A percentile compares a stretch with the other conserved stretches of the same genome.
phyloP scores from a whole-genome alignment of 2,329 filamentous ascomycete genomes.

The Aquanectria penicillioides region DNA sequence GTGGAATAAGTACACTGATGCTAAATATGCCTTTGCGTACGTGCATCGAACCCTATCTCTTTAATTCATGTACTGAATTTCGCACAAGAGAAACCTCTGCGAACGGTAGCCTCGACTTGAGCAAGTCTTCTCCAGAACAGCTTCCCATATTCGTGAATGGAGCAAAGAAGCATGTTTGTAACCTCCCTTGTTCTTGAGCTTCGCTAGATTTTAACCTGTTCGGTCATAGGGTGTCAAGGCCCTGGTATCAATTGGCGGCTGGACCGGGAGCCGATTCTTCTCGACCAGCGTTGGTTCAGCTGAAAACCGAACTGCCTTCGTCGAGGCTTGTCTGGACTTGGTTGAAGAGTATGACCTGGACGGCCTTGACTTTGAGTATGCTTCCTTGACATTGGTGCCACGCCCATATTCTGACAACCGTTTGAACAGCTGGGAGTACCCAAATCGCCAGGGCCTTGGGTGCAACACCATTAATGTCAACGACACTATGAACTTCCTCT shows the following conservation, averaged over 20 bases:
- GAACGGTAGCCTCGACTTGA: conserved; percentile 29
- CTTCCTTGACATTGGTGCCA: not conserved
- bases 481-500: conserved; percentile 32
- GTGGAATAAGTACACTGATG: conserved; percentile 36
- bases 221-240: conserved; percentile 28
- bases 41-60: not conserved
- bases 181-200: fast-evolving
- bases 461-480: conserved; percentile 34
- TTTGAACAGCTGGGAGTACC: conserved; percentile 32
- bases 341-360: conserved; percentile 27
- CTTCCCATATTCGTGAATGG: conserved; percentile 24
- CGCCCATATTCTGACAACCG: not conserved
- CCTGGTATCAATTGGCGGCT: conserved; percentile 31
- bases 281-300: conserved; percentile 27
- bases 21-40: conserved; percentile 36
- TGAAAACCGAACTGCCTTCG: conserved; percentile 33
- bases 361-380: conserved; percentile 35
- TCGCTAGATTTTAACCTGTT: not conserved
- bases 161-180: conserved; percentile 29
- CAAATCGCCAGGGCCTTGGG: conserved; percentile 34
- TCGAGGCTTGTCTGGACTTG: conserved; percentile 24
- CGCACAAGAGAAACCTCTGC: conserved; percentile 23
- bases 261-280: conserved; percentile 29
- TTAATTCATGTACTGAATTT: not conserved
- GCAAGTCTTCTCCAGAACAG: conserved; percentile 19